Evolutionary conservation across 1,284 basidiomycete species (phyloP).

Genomic region (Cutaneotrichosporon cutaneum): DNA sequence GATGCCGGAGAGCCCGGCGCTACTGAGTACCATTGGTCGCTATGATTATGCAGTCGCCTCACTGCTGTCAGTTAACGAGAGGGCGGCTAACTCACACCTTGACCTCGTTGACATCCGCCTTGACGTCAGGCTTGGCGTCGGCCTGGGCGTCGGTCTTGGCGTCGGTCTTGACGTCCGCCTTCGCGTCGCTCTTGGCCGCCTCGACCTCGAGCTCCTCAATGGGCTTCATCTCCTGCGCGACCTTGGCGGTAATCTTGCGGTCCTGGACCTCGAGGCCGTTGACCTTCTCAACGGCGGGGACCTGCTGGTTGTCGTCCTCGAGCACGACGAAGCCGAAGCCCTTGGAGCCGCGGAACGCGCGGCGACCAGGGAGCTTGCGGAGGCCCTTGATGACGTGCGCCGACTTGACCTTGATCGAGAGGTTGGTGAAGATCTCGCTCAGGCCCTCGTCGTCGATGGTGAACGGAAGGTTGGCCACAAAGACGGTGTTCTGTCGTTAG

Average conservation of each 20-base stretch:
- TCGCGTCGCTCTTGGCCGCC: conserved; percentile 2
- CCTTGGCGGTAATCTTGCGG: conserved; percentile 77
- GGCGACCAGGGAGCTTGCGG: conserved; percentile 63
- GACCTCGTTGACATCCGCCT: conserved; percentile 2
- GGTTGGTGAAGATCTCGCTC: conserved; percentile 73
- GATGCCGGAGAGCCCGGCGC: not conserved
- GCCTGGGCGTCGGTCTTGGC: conserved; percentile 4
- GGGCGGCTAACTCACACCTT: not conserved
- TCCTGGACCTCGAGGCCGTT: conserved; percentile 79
- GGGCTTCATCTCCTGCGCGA: conserved; percentile 60
- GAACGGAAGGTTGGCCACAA: conserved; percentile 94
- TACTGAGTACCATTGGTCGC: not conserved
- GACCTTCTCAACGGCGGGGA: conserved; percentile 74
- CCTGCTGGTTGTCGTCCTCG: conserved; percentile 74
- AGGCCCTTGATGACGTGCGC: conserved; percentile 69
- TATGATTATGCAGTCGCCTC: conserved; percentile 4
- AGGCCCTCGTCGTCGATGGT: conserved; percentile 78
- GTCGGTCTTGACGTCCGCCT: conserved; percentile 2
- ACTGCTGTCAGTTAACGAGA: not conserved
- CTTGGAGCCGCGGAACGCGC: conserved; percentile 64
- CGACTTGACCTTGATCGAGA: conserved; percentile 71
- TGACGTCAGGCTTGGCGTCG: not conserved
- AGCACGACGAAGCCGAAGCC: conserved; percentile 94
- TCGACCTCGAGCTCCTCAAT: conserved; percentile 31
- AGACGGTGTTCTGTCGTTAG: conserved; percentile 68